Conservation (phyloP, 1,139 yeast species). For the Nematodospora anomalae region DNA sequence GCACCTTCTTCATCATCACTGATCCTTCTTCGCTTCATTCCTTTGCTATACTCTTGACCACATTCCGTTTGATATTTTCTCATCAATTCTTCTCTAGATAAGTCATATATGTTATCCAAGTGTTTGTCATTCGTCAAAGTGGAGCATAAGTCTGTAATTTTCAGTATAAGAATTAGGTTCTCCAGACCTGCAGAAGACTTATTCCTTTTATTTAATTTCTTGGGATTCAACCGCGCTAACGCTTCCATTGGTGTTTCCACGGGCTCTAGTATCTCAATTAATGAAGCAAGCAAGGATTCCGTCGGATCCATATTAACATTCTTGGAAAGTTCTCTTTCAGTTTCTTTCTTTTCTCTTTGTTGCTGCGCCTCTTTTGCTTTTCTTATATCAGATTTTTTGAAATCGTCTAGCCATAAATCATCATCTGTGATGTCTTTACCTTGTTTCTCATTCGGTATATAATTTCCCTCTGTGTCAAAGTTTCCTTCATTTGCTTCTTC, state of each 20-base stretch:
- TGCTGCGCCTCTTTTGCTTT: slow-evolving; percentile 47
- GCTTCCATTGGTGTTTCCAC: slow-evolving; percentile 70
- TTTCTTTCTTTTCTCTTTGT: slow-evolving; percentile 19
- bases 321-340: slow-evolving; percentile 11
- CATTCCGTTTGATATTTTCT: slow-evolving; percentile 51
- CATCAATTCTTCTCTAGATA: slow-evolving; percentile 59
- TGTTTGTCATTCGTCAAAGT: slow-evolving; percentile 41
- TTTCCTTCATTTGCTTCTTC: slow-evolving; percentile 60
- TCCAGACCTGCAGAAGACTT: background rate
- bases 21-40: slow-evolving; percentile 21
- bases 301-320: slow-evolving; percentile 13
- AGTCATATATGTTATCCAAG: slow-evolving; percentile 49
- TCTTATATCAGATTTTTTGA: slow-evolving; percentile 46
- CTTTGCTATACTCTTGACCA: slow-evolving; percentile 38
- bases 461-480: slow-evolving; percentile 66
- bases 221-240: slow-evolving; percentile 42
- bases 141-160: slow-evolving; percentile 54
- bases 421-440: slow-evolving; percentile 37
- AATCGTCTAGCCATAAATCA: slow-evolving; percentile 50
- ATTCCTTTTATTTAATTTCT: slow-evolving; percentile 10
- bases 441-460: slow-evolving; percentile 41
- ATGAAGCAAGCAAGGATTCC: slow-evolving; percentile 28
- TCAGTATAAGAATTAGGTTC: background rate
- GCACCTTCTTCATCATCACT: slow-evolving; percentile 13
- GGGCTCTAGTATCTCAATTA: slow-evolving; percentile 51